phyloP scores from a whole-genome alignment of 2,329 filamentous ascomycete genomes.

The Ploettnerulaceae sp. region DNA sequence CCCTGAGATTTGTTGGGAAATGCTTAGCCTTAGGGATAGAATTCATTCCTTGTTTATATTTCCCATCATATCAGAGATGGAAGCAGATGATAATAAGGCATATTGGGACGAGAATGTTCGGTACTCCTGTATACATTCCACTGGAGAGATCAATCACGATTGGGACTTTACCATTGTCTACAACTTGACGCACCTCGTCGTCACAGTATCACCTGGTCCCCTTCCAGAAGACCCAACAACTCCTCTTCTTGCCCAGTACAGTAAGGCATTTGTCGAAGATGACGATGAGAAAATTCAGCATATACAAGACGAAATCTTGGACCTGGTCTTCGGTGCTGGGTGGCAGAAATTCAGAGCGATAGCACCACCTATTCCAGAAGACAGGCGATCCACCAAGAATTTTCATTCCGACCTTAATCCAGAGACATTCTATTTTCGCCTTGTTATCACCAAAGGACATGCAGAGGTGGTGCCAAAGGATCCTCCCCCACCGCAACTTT shows the following conservation, averaged over 20 bases:
- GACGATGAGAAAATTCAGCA: slow-evolving; percentile 17
- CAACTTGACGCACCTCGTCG: slow-evolving; percentile 15
- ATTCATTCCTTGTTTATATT: slow-evolving; percentile 6
- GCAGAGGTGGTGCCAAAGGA: slow-evolving; percentile 10
- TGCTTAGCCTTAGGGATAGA: too few species aligned
- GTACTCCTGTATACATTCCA: slow-evolving; percentile 5
- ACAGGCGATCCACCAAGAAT: slow-evolving; percentile 7
- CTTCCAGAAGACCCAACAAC: slow-evolving; percentile 14
- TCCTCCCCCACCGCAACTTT: slow-evolving; percentile 6
- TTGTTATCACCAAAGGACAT: slow-evolving; percentile 13
- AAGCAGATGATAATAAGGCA: slow-evolving; percentile 10
- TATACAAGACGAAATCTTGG: slow-evolving; percentile 15
- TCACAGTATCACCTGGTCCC: slow-evolving; percentile 14
- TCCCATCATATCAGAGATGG: slow-evolving; percentile 8
- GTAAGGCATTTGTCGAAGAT: slow-evolving; percentile 13
- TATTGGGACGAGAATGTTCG: slow-evolving; percentile 14
- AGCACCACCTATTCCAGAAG: slow-evolving; percentile 12
- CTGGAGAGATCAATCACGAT: slow-evolving; percentile 14
- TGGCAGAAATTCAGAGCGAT: slow-evolving; percentile 15
- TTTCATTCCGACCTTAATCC: slow-evolving; percentile 15
- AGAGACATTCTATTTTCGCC: slow-evolving; percentile 17
- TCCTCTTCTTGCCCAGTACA: slow-evolving; percentile 11
- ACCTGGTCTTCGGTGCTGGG: slow-evolving; percentile 14
- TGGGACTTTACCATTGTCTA: slow-evolving; percentile 12
- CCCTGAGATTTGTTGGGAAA: too few species aligned